phyloP scores from a whole-genome alignment of 1,284 basidiomycete genomes.

The Malassezia japonica region DNA sequence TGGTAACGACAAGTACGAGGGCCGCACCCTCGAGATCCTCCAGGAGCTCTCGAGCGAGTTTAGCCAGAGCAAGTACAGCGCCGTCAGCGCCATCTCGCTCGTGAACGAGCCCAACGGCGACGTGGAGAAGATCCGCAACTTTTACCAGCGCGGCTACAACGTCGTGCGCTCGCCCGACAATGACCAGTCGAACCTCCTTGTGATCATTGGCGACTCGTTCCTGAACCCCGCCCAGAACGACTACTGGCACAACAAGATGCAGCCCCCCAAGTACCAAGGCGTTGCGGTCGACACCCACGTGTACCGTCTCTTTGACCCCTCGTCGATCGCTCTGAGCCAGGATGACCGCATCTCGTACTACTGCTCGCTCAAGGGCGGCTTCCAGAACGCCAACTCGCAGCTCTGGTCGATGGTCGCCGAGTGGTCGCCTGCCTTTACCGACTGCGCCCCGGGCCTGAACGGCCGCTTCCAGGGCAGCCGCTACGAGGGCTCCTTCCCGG shows the following conservation, averaged over 20 bases:
- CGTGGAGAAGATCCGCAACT: slow-evolving; percentile 23
- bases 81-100: slow-evolving; percentile 32
- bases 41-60: slow-evolving; percentile 50
- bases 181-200: slow-evolving; percentile 19
- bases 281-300: slow-evolving; percentile 63
- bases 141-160: slow-evolving; percentile 34
- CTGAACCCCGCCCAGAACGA: slow-evolving; percentile 55
- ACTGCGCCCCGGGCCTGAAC: slow-evolving; percentile 74
- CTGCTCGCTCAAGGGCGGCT: slow-evolving; percentile 30
- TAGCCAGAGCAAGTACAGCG: slow-evolving; percentile 27
- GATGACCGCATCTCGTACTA: slow-evolving; percentile 32
- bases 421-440: slow-evolving; percentile 58
- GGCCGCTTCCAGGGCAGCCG: slow-evolving; percentile 58
- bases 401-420: slow-evolving; percentile 44
- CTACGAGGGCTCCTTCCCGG: slow-evolving; percentile 63
- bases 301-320: slow-evolving; percentile 39
- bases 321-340: slow-evolving; percentile 18
- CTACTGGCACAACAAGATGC: slow-evolving; percentile 65
- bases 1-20: slow-evolving; percentile 58
- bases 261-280: slow-evolving; percentile 53
- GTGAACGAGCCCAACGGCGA: slow-evolving; percentile 40
- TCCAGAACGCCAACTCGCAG: slow-evolving; percentile 25
- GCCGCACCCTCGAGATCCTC: slow-evolving; percentile 63
- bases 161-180: slow-evolving; percentile 28
- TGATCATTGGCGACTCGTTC: slow-evolving; percentile 74